Conservation (phyloP, 1,139 yeast species). For the Groenewaldozyma auringiensis region DNA sequence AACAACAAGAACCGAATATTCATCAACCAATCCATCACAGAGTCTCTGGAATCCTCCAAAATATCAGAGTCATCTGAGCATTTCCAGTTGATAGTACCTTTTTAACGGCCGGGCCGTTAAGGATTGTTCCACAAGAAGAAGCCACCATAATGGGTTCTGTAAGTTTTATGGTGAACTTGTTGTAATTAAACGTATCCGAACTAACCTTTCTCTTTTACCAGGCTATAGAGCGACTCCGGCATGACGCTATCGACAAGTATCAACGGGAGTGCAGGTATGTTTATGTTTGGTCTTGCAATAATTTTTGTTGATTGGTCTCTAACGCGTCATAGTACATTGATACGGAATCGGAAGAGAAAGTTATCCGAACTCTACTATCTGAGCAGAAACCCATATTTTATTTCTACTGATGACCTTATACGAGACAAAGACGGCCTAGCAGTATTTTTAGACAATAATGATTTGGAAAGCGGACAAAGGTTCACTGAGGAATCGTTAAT, state of each 20-base stretch:
- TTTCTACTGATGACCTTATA: slow-evolving; percentile 31
- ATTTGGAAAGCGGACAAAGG: slow-evolving; percentile 26
- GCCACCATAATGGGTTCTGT: too few species aligned
- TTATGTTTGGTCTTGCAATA: too few species aligned
- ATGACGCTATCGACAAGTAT: slow-evolving; percentile 40
- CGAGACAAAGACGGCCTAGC: slow-evolving; percentile 35
- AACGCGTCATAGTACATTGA: slow-evolving; percentile 25
- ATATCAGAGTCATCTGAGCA: too few species aligned
- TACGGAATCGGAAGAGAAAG: slow-evolving; percentile 43
- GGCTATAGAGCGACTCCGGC: slow-evolving; percentile 37
- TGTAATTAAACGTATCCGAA: too few species aligned
- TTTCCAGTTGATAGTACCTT: too few species aligned
- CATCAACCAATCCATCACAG: too few species aligned
- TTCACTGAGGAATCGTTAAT: neutral
- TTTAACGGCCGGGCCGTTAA: too few species aligned
- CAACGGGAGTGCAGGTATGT: slow-evolving; percentile 35
- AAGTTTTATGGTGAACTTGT: too few species aligned
- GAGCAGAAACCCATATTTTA: slow-evolving; percentile 40
- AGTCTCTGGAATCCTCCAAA: too few species aligned
- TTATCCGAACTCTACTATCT: slow-evolving; percentile 50
- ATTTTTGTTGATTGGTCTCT: neutral
- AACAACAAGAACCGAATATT: too few species aligned
- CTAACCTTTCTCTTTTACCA: neutral
- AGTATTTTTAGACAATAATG: slow-evolving; percentile 40
- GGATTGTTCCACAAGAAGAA: too few species aligned